Conservation (phyloP, 1,284 basidiomycete genomes). For the Puccinia brachypodii region DNA sequence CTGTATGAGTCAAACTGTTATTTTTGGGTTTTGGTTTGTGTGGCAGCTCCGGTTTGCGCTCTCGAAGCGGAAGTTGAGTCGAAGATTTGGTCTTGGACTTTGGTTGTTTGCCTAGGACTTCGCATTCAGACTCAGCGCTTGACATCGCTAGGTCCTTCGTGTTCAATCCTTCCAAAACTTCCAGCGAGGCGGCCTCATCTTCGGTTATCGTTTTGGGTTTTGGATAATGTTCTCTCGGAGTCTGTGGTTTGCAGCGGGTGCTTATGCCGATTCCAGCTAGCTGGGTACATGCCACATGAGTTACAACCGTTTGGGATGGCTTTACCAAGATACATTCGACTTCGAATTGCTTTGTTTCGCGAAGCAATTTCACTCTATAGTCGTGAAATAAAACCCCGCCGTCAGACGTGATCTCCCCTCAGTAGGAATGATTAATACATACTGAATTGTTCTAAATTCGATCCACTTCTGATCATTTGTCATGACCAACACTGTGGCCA, state of each 20-base stretch:
- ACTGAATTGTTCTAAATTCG: slow-evolving; percentile 47
- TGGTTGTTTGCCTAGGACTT: background rate
- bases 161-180: slow-evolving; percentile 31
- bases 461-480: slow-evolving; percentile 48
- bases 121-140: slow-evolving; percentile 16
- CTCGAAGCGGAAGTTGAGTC: background rate
- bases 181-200: slow-evolving; percentile 24
- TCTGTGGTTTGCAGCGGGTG: slow-evolving; percentile 30
- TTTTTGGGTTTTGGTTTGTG: background rate
- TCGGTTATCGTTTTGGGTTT: slow-evolving; percentile 38
- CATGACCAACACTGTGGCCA: slow-evolving; percentile 46
- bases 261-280: slow-evolving; percentile 43
- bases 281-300: slow-evolving; percentile 36
- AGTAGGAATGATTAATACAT: background rate
- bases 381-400: background rate
- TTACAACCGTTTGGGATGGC: slow-evolving; percentile 40
- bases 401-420: background rate
- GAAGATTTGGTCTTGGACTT: background rate
- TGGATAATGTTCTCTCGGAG: slow-evolving; percentile 36
- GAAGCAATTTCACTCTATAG: slow-evolving; percentile 34
- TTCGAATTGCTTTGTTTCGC: slow-evolving; percentile 35
- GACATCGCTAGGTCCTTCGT: slow-evolving; percentile 28
- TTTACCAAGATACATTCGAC: slow-evolving; percentile 44
- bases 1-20: background rate
- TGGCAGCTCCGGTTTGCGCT: background rate